phyloP scores from a whole-genome alignment of 2,329 filamentous ascomycete species.

The Alternaria tenuissima region DNA sequence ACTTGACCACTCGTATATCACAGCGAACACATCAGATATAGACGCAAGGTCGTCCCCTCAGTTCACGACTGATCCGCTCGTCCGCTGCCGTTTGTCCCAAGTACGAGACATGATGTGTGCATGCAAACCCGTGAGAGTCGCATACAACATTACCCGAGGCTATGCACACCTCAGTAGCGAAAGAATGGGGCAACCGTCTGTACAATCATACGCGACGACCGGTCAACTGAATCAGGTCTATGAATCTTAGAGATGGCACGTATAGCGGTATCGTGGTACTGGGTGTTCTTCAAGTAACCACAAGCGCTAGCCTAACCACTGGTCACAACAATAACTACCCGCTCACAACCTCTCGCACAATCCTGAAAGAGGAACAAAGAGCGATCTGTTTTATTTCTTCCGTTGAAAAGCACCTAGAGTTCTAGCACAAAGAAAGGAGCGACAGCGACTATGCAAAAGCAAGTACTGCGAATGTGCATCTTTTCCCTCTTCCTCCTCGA shows the following conservation, averaged over 20 bases:
- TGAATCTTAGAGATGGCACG: background rate
- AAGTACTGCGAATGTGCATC: background rate
- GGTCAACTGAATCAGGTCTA: background rate
- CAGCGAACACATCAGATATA: slow-evolving; percentile 22
- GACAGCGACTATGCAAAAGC: background rate
- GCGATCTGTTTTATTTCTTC: background rate
- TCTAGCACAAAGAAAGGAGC: background rate
- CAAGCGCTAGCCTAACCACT: background rate
- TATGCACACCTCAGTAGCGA: background rate
- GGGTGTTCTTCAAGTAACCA: background rate
- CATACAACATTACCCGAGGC: slow-evolving; percentile 7
- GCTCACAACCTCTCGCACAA: background rate
- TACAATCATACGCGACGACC: slow-evolving; percentile 4
- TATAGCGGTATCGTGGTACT: background rate
- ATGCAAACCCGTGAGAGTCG: background rate
- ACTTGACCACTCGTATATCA: slow-evolving; percentile 29
- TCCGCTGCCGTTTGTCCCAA: background rate
- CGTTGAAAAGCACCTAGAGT: background rate
- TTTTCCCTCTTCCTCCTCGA: background rate
- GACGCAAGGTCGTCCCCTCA: background rate
- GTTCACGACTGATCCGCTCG: slow-evolving; percentile 4
- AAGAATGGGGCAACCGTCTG: slow-evolving; percentile 5
- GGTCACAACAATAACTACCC: background rate
- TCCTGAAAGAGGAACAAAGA: background rate
- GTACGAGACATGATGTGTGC: background rate